Conservation (phyloP, 305 asterid species). For the Caryopteris hybrid region DNA sequence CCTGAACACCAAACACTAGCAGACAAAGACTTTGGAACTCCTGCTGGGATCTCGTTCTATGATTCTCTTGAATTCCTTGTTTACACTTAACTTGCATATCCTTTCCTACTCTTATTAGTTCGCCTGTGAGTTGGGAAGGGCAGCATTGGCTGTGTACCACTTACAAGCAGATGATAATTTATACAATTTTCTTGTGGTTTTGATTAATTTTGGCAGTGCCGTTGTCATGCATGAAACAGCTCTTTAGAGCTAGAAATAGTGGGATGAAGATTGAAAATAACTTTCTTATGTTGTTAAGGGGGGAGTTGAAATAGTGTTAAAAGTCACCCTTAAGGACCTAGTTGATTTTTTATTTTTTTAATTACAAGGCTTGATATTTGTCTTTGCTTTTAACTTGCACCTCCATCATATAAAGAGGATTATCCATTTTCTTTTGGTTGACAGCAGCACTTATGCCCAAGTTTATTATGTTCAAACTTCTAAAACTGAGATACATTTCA, state of each 20-base stretch:
- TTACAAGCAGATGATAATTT: neutral
- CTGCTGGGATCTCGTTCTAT: too few species aligned
- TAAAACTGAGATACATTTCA: neutral
- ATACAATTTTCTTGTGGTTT: neutral
- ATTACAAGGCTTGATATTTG: neutral
- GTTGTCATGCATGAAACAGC: neutral
- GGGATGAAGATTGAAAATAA: neutral
- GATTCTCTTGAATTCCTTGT: too few species aligned
- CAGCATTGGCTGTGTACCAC: neutral
- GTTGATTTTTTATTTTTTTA: too few species aligned
- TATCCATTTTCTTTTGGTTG: neutral
- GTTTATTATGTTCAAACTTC: neutral
- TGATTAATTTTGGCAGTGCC: neutral
- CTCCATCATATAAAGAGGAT: neutral
- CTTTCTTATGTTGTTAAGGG: neutral
- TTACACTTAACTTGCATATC: too few species aligned
- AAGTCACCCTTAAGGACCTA: neutral
- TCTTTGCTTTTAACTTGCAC: neutral
- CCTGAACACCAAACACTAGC: too few species aligned
- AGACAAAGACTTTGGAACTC: too few species aligned
- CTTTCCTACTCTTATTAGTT: neutral
- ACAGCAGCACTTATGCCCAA: neutral
- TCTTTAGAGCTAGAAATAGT: neutral
- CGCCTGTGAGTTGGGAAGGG: neutral
- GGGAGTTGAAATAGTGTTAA: neutral